Percentiles rank a stretch among this genome's conserved stretches.
Evolutionary conservation across 768 basidiomycete species (phyloP).

Genomic region (Tylopilus intermedius): DNA sequence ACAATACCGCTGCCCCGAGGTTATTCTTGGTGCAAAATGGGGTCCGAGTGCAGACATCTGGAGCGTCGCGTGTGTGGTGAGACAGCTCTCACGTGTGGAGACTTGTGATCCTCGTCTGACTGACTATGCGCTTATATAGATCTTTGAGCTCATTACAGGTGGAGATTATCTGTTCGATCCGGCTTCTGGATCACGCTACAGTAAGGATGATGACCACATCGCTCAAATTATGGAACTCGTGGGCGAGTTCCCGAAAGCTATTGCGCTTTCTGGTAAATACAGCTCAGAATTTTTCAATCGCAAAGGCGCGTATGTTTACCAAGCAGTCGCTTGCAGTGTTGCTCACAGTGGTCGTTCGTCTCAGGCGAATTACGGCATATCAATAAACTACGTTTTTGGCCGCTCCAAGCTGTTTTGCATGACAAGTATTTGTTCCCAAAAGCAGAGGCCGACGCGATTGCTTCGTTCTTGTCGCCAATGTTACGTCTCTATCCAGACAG

Average conservation of each 20-base stretch:
- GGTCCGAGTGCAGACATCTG: constrained; percentile 93
- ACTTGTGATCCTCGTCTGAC: background rate
- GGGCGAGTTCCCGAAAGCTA: constrained; percentile 78
- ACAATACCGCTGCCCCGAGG: constrained; percentile 96
- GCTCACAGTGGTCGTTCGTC: constrained; percentile 8
- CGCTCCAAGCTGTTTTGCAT: constrained; percentile 70
- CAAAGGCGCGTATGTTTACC: constrained; percentile 56
- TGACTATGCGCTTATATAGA: constrained; percentile 36
- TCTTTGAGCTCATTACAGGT: constrained; percentile 93
- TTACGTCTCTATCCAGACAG: constrained; percentile 83
- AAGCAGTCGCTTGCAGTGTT: background rate
- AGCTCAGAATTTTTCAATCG: constrained; percentile 92
- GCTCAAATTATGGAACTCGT: constrained; percentile 97
- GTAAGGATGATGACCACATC: constrained; percentile 95
- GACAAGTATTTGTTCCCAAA: constrained; percentile 95
- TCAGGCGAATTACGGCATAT: constrained; percentile 87
- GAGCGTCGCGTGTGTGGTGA: constrained; percentile 91
- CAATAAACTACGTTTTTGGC: constrained; percentile 90
- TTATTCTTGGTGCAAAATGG: constrained; percentile 95
- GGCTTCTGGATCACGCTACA: constrained; percentile 88
- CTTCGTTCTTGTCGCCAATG: constrained; percentile 85
- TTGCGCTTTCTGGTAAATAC: constrained; percentile 91
- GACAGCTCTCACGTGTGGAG: constrained; percentile 24
- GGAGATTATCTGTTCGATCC: constrained; percentile 99
- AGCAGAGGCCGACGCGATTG: constrained; percentile 74